A percentile compares a stretch with the other conserved stretches of the same genome.
These are phyloP conservation scores for Glebionis coronaria DNA, from an alignment of 129 eudicot species.

Conservation along the genomic window DNA sequence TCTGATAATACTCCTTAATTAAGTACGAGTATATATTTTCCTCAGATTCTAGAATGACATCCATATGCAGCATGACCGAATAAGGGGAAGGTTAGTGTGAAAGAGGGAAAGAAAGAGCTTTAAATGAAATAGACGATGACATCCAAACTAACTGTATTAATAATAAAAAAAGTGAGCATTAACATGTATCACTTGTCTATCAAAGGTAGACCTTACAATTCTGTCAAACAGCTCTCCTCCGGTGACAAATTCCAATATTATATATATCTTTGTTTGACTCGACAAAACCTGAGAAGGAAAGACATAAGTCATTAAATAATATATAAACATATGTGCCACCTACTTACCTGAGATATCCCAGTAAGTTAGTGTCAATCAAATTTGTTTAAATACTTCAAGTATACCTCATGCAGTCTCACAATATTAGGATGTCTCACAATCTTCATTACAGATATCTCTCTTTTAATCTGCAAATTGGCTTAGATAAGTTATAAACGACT, in stretches of 20 bases:
- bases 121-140: neutral
- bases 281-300: conserved; percentile 67
- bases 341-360: conserved; percentile 11
- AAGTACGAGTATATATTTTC: neutral
- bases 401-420: conserved; percentile 92
- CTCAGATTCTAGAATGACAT: conserved; percentile 1
- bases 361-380: conserved; percentile 6
- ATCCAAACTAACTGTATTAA: neutral
- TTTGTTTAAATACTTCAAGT: neutral
- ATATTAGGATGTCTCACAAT: conserved; percentile 97
- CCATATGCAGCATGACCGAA: neutral
- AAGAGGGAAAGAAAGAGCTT: neutral
- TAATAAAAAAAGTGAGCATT: neutral
- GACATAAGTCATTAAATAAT: conserved; percentile 3
- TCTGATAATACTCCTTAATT: conserved; percentile 9
- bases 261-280: conserved; percentile 76
- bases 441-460: conserved; percentile 99
- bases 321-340: neutral
- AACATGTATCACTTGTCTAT: conserved; percentile 18
- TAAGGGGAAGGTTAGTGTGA: neutral
- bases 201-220: conserved; percentile 59
- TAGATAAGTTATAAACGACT: conserved; percentile 24
- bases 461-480: conserved; percentile 72
- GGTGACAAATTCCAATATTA: conserved; percentile 79
- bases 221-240: conserved; percentile 98